Conservation (phyloP, 345 rosid genomes). For the Pistacia atlantica region DNA sequence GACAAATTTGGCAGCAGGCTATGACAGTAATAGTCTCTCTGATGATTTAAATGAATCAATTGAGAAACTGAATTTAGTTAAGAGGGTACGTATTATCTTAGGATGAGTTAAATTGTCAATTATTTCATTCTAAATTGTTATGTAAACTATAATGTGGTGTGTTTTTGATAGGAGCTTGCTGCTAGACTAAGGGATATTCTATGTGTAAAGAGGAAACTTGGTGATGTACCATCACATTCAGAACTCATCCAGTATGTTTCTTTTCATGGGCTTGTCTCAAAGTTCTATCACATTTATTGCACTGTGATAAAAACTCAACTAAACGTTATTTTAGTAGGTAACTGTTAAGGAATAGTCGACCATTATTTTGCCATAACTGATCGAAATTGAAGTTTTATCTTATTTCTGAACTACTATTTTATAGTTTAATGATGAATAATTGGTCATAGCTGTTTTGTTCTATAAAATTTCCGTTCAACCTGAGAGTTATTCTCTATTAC, state of each 20-base stretch:
- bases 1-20: slow-evolving; percentile 40
- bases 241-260: slow-evolving; percentile 80
- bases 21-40: slow-evolving; percentile 31
- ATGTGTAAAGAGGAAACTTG: slow-evolving; percentile 63
- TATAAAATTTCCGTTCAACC: slow-evolving; percentile 43
- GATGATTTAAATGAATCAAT: slow-evolving; percentile 38
- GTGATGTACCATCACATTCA: slow-evolving; percentile 68
- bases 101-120: too few relatives aligned
- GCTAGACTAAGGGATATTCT: slow-evolving; percentile 52
- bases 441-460: slow-evolving; percentile 33
- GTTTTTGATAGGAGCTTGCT: slow-evolving; percentile 61
- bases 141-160: slow-evolving; percentile 10
- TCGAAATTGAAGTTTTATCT: too few relatives aligned
- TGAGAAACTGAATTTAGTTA: slow-evolving; percentile 50
- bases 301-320: neutral
- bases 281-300: neutral
- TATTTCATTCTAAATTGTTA: neutral
- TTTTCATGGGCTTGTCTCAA: neutral
- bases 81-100: slow-evolving; percentile 35
- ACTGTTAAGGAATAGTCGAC: neutral
- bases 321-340: neutral
- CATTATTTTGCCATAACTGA: neutral
- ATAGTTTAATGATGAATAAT: neutral
- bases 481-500: slow-evolving; percentile 39
- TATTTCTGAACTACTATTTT: neutral